Evolutionary conservation across 2,329 filamentous ascomycete genomes (phyloP), one percentile per base, ranked within the genome.

Genomic region (Cladosporium cucumerinum): DNA sequence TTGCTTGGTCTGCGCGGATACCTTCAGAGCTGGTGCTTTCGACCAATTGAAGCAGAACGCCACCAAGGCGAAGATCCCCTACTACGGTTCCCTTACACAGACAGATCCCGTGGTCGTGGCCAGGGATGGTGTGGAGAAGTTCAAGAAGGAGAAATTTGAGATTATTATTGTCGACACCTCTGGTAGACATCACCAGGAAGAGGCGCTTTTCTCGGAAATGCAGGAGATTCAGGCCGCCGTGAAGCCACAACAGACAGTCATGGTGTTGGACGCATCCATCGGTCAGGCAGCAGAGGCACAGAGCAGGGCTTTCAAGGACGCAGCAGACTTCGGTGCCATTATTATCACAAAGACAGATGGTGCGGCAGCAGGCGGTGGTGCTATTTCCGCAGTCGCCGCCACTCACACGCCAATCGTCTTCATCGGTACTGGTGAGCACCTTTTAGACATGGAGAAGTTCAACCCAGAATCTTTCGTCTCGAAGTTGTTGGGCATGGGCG

Each of bases 321-420:
- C 93, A 0, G 93, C 95, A 36, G 92, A 97, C 77, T 99, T 98
- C 72, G 95, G 95, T 75, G 93, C 95, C 69, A 99, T 99, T 73
- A 97, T 99, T 75, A 97, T 99, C 75, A 99, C 95, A 61, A 99
- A 99, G 82, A 98, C 94, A 0, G 95, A 99, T 75, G 95, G 95
- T 69, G 92, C 97, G 71, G 95, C 95, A 1, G 91, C 92, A 55
- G 95, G 95, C 72, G 95, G 95, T 83, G 95, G 95, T 81, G 95
- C 95, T 67, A 99, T 99, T 65, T 98, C 94, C 3, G 95, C 95
- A 11, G 95, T 99, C 65, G 95, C 95, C 0, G 95, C 95, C 2
- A 99, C 95, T 34, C 90, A 94, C 72, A 98, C 95, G 0, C 95
- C 95, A 2, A 99, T 99, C 71, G 93, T 98, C 12, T 99, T 97